These are phyloP conservation scores for Aureobasidium pullulans DNA, from an alignment of 2,329 filamentous ascomycete genomes.

Conservation along the genomic window DNA sequence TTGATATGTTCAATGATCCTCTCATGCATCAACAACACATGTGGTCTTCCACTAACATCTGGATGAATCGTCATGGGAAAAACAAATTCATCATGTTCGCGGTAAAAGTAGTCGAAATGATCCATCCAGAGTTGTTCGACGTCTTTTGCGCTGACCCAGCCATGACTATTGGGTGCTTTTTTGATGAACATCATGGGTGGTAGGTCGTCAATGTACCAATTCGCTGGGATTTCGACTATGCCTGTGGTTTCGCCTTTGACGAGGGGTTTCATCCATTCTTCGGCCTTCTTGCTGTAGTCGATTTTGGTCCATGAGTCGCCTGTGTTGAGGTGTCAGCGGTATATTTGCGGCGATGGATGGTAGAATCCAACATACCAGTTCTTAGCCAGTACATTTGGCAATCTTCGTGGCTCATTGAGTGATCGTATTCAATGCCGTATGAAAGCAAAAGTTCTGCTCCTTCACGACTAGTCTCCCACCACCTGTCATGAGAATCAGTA, in stretches of 20 bases:
- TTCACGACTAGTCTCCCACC: slow-evolving; percentile 63
- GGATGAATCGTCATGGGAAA: slow-evolving; percentile 72
- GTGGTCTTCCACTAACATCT: slow-evolving; percentile 56
- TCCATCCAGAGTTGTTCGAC: slow-evolving; percentile 58
- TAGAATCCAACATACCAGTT: slow-evolving; percentile 25
- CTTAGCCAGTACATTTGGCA: slow-evolving; percentile 55
- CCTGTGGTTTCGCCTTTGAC: slow-evolving; percentile 49
- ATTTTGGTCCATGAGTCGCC: slow-evolving; percentile 61
- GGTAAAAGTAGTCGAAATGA: slow-evolving; percentile 65
- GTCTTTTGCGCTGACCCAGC: slow-evolving; percentile 47
- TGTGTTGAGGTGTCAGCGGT: not conserved
- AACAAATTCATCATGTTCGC: slow-evolving; percentile 67
- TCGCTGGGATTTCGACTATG: slow-evolving; percentile 54
- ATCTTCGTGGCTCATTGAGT: slow-evolving; percentile 58
- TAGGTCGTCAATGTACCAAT: slow-evolving; percentile 39
- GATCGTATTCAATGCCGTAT: slow-evolving; percentile 63
- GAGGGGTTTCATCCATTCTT: slow-evolving; percentile 60
- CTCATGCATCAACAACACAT: slow-evolving; percentile 66
- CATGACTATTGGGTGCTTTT: slow-evolving; percentile 53
- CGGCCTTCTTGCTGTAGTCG: slow-evolving; percentile 53
- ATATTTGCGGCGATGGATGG: not conserved
- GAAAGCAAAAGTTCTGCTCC: slow-evolving; percentile 55
- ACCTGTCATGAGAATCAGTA: not conserved
- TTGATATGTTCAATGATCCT: slow-evolving; percentile 52
- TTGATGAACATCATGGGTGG: slow-evolving; percentile 65